Percentiles rank a stretch among this genome's conserved stretches.
phyloP scores from a whole-genome alignment of 306 rosid species.

The Sechiopsis laciniata region DNA sequence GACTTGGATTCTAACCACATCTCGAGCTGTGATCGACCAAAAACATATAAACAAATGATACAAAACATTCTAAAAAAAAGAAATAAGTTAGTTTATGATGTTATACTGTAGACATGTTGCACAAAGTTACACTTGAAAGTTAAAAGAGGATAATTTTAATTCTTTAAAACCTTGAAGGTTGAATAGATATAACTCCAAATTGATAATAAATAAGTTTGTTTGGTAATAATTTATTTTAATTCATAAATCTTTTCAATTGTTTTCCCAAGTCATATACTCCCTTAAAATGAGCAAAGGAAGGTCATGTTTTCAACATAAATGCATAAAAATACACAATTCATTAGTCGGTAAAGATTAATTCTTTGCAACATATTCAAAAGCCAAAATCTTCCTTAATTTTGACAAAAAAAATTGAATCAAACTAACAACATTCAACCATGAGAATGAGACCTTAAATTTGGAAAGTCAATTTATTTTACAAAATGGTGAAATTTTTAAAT shows the following conservation, averaged over 20 bases:
- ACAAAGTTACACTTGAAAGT: background rate
- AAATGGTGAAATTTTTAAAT: background rate
- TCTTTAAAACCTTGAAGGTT: too few relatives aligned
- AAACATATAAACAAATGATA: too few relatives aligned
- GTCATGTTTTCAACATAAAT: background rate
- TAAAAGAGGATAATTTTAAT: background rate
- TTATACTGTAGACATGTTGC: background rate
- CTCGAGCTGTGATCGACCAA: too few relatives aligned
- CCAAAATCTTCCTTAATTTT: background rate
- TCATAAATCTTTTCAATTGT: background rate
- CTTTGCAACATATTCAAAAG: background rate
- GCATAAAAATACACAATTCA: background rate
- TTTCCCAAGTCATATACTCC: background rate
- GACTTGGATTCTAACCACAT: too few relatives aligned
- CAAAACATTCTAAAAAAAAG: too few relatives aligned
- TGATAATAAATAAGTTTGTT: background rate
- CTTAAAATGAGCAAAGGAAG: background rate
- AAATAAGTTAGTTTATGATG: too few relatives aligned
- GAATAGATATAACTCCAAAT: background rate
- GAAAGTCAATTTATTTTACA: background rate
- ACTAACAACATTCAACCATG: background rate
- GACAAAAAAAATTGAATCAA: background rate
- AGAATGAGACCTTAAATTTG: background rate
- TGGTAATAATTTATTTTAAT: background rate
- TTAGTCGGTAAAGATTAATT: background rate